These are phyloP conservation scores for Apiospora marii DNA, from an alignment of 2,329 filamentous ascomycete species.

Conservation along the genomic window DNA sequence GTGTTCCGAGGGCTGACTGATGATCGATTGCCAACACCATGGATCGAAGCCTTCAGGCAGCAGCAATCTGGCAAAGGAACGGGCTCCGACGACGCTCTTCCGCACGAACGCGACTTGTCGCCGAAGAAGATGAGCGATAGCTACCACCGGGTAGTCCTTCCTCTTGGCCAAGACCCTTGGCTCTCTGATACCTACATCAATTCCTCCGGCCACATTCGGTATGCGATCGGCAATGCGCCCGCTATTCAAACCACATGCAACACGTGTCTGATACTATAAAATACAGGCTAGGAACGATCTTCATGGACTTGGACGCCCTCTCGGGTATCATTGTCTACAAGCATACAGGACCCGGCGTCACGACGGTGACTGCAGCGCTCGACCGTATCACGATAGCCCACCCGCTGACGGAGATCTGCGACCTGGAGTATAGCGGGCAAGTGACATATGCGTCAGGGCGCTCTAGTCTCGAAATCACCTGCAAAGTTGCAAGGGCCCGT, in stretches of 20 bases:
- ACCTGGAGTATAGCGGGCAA: conserved; percentile 73
- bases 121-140: conserved; percentile 77
- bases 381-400: conserved; percentile 67
- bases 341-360: conserved; percentile 64
- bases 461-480: conserved; percentile 77
- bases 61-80: conserved; percentile 53
- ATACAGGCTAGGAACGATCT: conserved; percentile 70
- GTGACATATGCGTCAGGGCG: conserved; percentile 75
- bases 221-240: conserved; percentile 49
- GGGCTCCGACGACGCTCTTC: conserved; percentile 34
- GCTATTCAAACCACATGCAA: conserved; percentile 22
- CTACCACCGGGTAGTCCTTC: conserved; percentile 73
- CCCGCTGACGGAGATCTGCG: conserved; percentile 78
- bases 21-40: conserved; percentile 58
- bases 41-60: conserved; percentile 71
- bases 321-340: conserved; percentile 81
- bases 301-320: conserved; percentile 83
- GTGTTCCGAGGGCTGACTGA: conserved; percentile 48
- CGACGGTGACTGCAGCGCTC: conserved; percentile 57
- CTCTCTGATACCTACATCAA: conserved; percentile 81
- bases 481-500: conserved; percentile 75
- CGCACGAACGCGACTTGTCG: conserved; percentile 60
- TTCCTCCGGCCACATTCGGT: conserved; percentile 76
- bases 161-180: conserved; percentile 78
- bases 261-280: not conserved